Evolutionary conservation across 352 stramenopile species (phyloP).

Genomic region (Phytophthora europaea): DNA sequence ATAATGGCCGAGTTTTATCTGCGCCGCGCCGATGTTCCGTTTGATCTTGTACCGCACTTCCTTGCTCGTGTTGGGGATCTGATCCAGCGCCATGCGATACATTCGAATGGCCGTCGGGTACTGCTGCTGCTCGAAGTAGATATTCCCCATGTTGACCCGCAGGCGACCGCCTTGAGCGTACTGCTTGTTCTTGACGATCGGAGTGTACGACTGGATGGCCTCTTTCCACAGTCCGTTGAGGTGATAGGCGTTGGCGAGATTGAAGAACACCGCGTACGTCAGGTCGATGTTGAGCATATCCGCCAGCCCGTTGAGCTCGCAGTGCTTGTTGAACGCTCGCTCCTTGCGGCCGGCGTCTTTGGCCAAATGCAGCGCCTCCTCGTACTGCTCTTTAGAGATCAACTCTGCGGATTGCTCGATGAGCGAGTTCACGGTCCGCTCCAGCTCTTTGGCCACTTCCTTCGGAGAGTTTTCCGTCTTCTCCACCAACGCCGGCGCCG

Average conservation of each 20-base stretch:
- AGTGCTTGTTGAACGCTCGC: constrained; percentile 92
- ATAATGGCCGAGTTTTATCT: constrained; percentile 95
- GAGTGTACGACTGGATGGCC: constrained; percentile 95
- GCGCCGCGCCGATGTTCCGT: constrained; percentile 96
- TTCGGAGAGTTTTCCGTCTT: constrained; percentile 95
- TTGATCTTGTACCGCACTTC: constrained; percentile 97
- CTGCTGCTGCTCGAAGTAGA: constrained; percentile 97
- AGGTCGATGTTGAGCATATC: constrained; percentile 95
- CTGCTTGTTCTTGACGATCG: constrained; percentile 97
- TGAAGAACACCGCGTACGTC: constrained; percentile 96
- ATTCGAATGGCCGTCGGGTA: constrained; percentile 96
- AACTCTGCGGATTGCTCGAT: constrained; percentile 93
- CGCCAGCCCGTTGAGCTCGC: constrained; percentile 87
- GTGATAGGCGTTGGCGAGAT: constrained; percentile 95
- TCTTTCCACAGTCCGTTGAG: constrained; percentile 95
- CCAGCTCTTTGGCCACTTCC: constrained; percentile 92
- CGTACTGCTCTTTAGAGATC: constrained; percentile 78
- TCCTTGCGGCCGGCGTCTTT: constrained; percentile 93
- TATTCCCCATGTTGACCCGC: constrained; percentile 98
- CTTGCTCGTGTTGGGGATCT: constrained; percentile 95
- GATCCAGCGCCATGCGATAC: constrained; percentile 98
- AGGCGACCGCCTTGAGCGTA: constrained; percentile 92
- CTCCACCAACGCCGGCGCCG: constrained; percentile 86
- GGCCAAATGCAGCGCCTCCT: constrained; percentile 89
- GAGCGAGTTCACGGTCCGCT: constrained; percentile 92